Evolutionary conservation across 2,329 filamentous ascomycete genomes (phyloP), one percentile per base, ranked within the genome.

Genomic region (Ceratocystis lukuohia): DNA sequence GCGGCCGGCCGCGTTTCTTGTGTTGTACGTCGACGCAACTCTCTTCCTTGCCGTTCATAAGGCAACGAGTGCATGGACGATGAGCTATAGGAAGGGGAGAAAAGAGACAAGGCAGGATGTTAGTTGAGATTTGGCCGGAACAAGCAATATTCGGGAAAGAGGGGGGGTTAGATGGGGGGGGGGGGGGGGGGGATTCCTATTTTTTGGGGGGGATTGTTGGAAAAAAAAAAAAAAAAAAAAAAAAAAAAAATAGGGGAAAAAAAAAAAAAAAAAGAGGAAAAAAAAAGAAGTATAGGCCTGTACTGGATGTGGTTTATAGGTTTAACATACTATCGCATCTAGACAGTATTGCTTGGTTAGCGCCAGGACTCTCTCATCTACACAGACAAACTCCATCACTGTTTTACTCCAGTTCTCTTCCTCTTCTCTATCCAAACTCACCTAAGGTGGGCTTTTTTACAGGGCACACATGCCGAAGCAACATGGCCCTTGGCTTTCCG

Each of bases 1-100:
- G 82, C 68, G 89, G 89, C 62, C 89, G 82, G 53, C 89, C 89
- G 71, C 89, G 80, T 74, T 93, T 94, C 75, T 93, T 94, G 75
- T 94, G 89, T 72, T 91, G 87, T 44, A 94, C 89, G 75, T 94
- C 89, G 71, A 90, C 80, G 73, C 89, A 94, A 6, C 86, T 81
- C 67, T 91, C 88, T 79, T 93, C 80, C 72, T 93, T 94, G 68
- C 88, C 88, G 72, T 89, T 90, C 71, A 84, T 84, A 44, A 88
- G 77, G 73, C 89, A 94, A 73, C 89, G 83, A 33, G 87, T 86
- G 73, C 89, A 94, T 33, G 89, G 89, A 66, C 89, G 82, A 74
- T 90, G 87, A 63, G 88, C 85, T 88, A 72, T 72, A 69, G 45
- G 28, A 59, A 56, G 46, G 20, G 30, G 56, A 65, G 48, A 28